A percentile compares a stretch with the other conserved stretches of the same genome.
phyloP scores from a whole-genome alignment of 805 yeast species.

The Wickerhamomyces queroliae region DNA sequence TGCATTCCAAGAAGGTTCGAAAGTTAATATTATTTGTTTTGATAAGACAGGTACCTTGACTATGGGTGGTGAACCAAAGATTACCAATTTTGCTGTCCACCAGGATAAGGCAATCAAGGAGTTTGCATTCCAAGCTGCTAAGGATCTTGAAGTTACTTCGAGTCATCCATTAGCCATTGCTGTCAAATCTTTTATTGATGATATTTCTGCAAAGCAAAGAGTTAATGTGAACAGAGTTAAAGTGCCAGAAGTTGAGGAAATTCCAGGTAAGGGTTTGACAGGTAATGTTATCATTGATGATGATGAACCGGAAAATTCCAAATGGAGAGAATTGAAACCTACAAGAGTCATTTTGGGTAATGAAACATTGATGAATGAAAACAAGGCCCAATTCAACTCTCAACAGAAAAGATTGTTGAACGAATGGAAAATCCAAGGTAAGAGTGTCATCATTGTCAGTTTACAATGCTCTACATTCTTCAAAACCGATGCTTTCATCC shows the following conservation, averaged over 20 bases:
- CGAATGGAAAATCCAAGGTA: conserved; percentile 57
- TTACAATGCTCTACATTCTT: conserved; percentile 26
- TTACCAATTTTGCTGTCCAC: conserved; percentile 42
- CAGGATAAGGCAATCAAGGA: conserved; percentile 9
- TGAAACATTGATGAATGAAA: conserved; percentile 49
- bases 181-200: conserved; percentile 36
- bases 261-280: conserved; percentile 55
- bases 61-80: conserved; percentile 48
- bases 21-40: conserved; percentile 58
- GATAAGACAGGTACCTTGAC: conserved; percentile 81
- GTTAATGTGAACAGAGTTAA: conserved; percentile 25
- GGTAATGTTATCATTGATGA: conserved; percentile 32
- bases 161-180: conserved; percentile 67
- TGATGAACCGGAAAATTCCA: conserved; percentile 10
- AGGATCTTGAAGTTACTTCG: conserved; percentile 58
- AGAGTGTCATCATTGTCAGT: conserved; percentile 57
- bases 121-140: conserved; percentile 37
- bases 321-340: conserved; percentile 30
- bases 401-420: conserved; percentile 30
- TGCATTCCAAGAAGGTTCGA: conserved; percentile 74
- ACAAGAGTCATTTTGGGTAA: conserved; percentile 48
- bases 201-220: conserved; percentile 8
- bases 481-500: conserved; percentile 26
- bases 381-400: conserved; percentile 31
- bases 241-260: conserved; percentile 42